These are phyloP conservation scores for Perkinsus marinus DNA, from an alignment of 169 alveolate genomes.

Conservation along the genomic window DNA sequence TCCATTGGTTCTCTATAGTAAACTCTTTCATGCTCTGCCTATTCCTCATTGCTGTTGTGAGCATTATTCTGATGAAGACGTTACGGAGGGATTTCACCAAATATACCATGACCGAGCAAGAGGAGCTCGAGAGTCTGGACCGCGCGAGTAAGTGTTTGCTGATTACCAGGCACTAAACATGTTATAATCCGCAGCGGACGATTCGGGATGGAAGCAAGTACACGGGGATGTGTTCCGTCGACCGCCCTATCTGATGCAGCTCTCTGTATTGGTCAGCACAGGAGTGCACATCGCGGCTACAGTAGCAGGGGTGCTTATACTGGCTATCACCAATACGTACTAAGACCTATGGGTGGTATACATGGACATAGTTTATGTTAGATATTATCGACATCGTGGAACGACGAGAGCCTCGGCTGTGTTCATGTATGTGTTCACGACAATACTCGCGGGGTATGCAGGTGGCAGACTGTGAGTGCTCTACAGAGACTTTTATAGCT, in stretches of 20 bases:
- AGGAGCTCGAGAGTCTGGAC: conserved; percentile 3
- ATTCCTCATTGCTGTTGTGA: conserved; percentile 7
- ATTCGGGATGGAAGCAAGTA: conserved; percentile 27
- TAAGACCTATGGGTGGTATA: background rate
- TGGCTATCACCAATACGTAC: background rate
- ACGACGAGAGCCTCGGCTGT: background rate
- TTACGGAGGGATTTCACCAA: conserved; percentile 8
- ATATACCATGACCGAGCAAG: conserved; percentile 4
- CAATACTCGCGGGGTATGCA: background rate
- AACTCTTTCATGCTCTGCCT: conserved; percentile 20
- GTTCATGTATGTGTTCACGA: background rate
- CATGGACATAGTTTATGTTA: background rate
- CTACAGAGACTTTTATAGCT: no score
- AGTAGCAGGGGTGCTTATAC: background rate
- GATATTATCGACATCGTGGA: background rate
- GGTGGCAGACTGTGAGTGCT: background rate
- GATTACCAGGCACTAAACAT: background rate
- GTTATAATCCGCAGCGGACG: background rate
- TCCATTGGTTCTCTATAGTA: conserved; percentile 26
- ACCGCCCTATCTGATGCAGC: conserved; percentile 4
- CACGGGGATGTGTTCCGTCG: conserved; percentile 26
- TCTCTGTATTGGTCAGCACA: conserved; percentile 10
- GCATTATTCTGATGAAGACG: conserved; percentile 1
- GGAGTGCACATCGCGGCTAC: conserved; percentile 6
- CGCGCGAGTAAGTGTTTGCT: background rate